Conservation (phyloP, 1,139 yeast genomes). For the Hemisphaericaspora xylofermentans region DNA sequence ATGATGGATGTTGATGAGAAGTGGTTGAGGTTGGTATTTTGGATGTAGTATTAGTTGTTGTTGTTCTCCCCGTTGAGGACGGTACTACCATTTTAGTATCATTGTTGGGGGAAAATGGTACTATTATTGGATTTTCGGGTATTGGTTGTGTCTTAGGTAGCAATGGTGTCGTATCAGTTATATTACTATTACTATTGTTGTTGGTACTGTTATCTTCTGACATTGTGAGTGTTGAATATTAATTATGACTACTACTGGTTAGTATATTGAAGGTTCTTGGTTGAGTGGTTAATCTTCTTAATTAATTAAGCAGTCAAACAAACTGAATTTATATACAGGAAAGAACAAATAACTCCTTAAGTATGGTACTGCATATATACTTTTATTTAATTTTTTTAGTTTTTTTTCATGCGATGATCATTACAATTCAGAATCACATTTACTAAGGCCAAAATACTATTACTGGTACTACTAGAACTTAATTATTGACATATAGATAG, state of each 20-base stretch:
- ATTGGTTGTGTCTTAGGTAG: slow-evolving; percentile 12
- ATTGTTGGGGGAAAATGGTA: slow-evolving; percentile 9
- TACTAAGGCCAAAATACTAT: neutral
- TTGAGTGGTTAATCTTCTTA: no score
- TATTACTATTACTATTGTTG: neutral
- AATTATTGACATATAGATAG: neutral
- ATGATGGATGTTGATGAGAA: slow-evolving; percentile 6
- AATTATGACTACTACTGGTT: no score
- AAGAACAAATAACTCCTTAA: no score
- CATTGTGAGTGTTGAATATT: slow-evolving; percentile 1
- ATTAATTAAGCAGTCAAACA: no score
- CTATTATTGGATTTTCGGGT: slow-evolving; percentile 32
- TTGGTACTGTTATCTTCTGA: slow-evolving; percentile 5
- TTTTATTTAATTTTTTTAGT: no score
- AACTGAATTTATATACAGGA: neutral
- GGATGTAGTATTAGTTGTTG: slow-evolving; percentile 7
- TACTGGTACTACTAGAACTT: neutral
- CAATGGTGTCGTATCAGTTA: slow-evolving; percentile 23
- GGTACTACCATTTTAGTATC: no score
- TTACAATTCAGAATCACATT: neutral
- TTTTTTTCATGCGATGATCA: slow-evolving; percentile 1
- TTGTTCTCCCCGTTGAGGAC: neutral
- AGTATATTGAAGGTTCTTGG: no score
- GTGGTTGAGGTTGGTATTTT: no score
- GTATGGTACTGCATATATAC: neutral